Percentiles rank a stretch among this genome's conserved stretches.
These are phyloP conservation scores for Fraxinus excelsior DNA, from an alignment of 257 asterid species.

Conservation along the genomic window DNA sequence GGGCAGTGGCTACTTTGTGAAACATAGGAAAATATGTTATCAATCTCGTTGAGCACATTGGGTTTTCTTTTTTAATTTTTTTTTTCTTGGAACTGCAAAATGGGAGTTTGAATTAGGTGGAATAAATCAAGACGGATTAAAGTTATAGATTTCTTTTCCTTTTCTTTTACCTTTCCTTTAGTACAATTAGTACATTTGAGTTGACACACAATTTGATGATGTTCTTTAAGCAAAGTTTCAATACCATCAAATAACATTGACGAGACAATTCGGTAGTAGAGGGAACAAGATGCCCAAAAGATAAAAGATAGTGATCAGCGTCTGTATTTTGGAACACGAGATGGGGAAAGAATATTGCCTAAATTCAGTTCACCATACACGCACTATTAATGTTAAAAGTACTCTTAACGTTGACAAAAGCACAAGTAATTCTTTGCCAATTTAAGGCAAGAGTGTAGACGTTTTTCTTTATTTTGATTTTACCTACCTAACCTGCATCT, in stretches of 20 bases:
- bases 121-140: background rate
- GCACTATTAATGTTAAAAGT: background rate
- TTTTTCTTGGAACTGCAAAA: background rate
- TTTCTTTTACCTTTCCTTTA: background rate
- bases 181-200: background rate
- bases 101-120: background rate
- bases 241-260: background rate
- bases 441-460: no score
- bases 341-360: background rate
- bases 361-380: background rate
- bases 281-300: slow-evolving; percentile 6
- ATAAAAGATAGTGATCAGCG: background rate
- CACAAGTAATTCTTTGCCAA: background rate
- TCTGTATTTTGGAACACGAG: background rate
- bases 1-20: no score
- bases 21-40: no score
- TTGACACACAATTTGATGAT: background rate
- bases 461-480: no score
- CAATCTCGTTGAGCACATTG: background rate
- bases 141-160: background rate
- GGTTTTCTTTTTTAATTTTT: background rate
- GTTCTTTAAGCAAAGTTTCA: background rate
- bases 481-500: no score
- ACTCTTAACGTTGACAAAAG: background rate
- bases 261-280: background rate